These are phyloP conservation scores for Phlyctochytrium arcticum DNA, from an alignment of 192 early-diverging fungal genomes.

Conservation along the genomic window DNA sequence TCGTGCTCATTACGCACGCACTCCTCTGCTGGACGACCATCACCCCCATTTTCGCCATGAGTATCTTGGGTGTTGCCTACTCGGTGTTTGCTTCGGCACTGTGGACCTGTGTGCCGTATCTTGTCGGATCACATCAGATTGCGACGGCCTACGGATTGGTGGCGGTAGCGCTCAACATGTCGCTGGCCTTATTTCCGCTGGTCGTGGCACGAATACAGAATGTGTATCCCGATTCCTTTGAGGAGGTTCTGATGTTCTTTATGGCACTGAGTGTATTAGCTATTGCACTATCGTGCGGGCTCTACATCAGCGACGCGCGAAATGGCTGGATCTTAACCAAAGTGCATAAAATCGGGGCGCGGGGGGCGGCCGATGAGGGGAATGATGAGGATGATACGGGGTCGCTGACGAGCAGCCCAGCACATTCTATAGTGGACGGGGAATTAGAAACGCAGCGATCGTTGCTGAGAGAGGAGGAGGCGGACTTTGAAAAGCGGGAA, in stretches of 20 bases:
- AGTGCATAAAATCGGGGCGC: neutral
- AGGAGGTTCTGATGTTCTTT: conserved; percentile 21
- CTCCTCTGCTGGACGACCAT: conserved; percentile 44
- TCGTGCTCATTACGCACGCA: conserved; percentile 45
- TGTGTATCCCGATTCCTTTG: conserved; percentile 13
- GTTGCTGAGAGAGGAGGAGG: conserved; percentile 10
- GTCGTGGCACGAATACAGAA: conserved; percentile 53
- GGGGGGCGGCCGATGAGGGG: neutral
- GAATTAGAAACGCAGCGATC: neutral
- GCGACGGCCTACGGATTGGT: conserved; percentile 64
- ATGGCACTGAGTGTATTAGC: conserved; percentile 25
- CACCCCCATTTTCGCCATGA: conserved; percentile 43
- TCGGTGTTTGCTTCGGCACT: conserved; percentile 55
- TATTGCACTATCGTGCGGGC: neutral
- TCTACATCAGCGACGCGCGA: conserved; percentile 17
- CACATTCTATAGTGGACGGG: neutral
- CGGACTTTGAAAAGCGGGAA: no score
- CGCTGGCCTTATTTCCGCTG: conserved; percentile 54
- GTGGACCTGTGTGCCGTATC: conserved; percentile 65
- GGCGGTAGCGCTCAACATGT: conserved; percentile 57
- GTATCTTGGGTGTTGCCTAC: conserved; percentile 52
- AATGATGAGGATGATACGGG: no score
- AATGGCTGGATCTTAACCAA: conserved; percentile 24
- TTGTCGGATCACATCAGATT: conserved; percentile 58
- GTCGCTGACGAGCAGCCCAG: no score